phyloP scores from a whole-genome alignment of 768 basidiomycete genomes.

The Leccinum subtestaceum region DNA sequence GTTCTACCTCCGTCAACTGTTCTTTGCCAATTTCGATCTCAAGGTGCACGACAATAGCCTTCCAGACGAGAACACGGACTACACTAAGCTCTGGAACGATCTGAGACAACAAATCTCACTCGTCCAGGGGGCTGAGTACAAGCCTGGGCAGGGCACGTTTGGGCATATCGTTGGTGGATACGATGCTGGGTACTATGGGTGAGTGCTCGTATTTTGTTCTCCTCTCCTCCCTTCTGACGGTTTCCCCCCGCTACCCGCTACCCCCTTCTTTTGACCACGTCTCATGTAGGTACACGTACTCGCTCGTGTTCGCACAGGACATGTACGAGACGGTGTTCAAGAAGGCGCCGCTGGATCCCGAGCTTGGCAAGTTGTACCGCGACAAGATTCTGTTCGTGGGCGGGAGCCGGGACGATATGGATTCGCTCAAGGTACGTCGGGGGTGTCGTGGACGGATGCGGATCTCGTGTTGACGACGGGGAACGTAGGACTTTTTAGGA shows the following conservation, averaged over 20 bases:
- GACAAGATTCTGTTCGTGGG: neutral
- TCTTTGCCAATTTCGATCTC: conserved; percentile 47
- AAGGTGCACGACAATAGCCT: conserved; percentile 26
- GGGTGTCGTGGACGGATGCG: neutral
- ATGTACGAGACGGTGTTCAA: conserved; percentile 30
- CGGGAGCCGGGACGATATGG: neutral
- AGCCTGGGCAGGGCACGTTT: conserved; percentile 63
- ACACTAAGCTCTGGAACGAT: conserved; percentile 32
- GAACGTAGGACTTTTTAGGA: conserved; percentile 70
- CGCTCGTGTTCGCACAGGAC: conserved; percentile 59
- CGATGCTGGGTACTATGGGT: conserved; percentile 63
- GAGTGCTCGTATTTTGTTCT: conserved; percentile 20
- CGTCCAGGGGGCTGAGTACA: neutral
- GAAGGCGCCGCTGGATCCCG: neutral
- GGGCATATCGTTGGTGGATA: conserved; percentile 58
- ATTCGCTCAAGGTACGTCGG: neutral
- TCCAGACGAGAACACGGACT: conserved; percentile 51
- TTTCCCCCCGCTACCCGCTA: too few relatives aligned
- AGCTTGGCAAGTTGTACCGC: neutral
- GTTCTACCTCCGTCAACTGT: conserved; percentile 21
- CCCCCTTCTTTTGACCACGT: too few relatives aligned
- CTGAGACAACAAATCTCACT: neutral
- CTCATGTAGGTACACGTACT: conserved; percentile 59
- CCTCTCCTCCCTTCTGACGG: too few relatives aligned
- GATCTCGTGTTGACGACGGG: neutral